These are phyloP conservation scores for Arabidopsis arenosa DNA, from an alignment of 345 rosid genomes.

Conservation along the genomic window DNA sequence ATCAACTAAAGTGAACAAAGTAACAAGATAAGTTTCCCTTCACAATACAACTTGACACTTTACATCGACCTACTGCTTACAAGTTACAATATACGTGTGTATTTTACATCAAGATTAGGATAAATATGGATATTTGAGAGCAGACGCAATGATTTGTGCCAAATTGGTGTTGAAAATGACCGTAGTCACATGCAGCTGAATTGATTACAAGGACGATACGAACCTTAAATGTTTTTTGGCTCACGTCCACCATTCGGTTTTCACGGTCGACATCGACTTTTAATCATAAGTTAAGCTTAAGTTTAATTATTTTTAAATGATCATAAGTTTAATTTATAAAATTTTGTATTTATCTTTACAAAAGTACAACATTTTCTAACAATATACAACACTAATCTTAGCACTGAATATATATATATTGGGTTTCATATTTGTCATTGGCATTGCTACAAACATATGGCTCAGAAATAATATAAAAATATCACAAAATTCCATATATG, in stretches of 20 bases:
- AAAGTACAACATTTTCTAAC: not conserved
- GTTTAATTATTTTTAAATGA: not conserved
- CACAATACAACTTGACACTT: conserved; percentile 22
- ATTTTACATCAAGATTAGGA: not conserved
- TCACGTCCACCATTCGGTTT: conserved; percentile 27
- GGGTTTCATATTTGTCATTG: not conserved
- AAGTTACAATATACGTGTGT: not conserved
- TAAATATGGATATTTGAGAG: conserved; percentile 16
- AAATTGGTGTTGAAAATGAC: conserved; percentile 13
- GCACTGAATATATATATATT: not conserved
- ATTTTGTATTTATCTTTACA: not conserved
- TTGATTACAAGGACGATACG: conserved; percentile 19
- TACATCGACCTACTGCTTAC: conserved; percentile 4
- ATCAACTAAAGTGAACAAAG: not conserved
- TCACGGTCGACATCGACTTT: conserved; percentile 2
- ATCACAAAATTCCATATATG: not conserved
- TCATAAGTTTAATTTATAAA: not conserved
- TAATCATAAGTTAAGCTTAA: not conserved
- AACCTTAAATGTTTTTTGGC: conserved; percentile 4
- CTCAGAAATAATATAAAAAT: not conserved
- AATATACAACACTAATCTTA: not conserved
- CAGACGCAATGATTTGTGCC: conserved; percentile 26
- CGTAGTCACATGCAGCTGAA: conserved; percentile 21
- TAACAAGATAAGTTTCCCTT: not conserved
- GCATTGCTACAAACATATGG: not conserved